phyloP scores from a whole-genome alignment of 768 basidiomycete species.

The Boletus tomentosulus region DNA sequence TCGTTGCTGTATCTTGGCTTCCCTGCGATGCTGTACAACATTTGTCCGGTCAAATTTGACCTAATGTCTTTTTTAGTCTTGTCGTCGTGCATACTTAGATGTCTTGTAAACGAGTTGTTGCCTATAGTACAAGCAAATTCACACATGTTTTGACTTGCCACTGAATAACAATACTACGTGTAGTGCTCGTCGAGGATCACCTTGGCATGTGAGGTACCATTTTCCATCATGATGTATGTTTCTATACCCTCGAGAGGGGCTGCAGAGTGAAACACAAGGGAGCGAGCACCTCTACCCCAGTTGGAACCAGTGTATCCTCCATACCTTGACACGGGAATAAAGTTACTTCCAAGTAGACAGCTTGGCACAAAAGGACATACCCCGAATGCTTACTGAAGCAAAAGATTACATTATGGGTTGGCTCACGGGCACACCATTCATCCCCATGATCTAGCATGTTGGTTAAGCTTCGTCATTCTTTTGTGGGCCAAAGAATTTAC shows the following conservation, averaged over 20 bases:
- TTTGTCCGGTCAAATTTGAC: background rate
- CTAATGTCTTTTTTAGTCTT: background rate
- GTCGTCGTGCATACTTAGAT: background rate
- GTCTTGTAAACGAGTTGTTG: background rate
- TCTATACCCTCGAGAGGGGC: constrained; percentile 44
- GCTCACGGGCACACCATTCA: constrained; percentile 74
- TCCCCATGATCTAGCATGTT: constrained; percentile 60
- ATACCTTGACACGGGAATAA: constrained; percentile 40
- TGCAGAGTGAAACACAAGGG: constrained; percentile 52
- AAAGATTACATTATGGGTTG: constrained; percentile 57
- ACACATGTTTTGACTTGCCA: background rate
- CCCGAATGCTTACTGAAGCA: constrained; percentile 79
- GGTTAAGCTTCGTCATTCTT: background rate
- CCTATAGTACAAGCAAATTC: background rate
- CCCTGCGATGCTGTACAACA: background rate
- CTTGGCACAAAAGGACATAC: constrained; percentile 28
- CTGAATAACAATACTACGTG: background rate
- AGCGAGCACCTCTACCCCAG: constrained; percentile 67
- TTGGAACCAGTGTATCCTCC: constrained; percentile 49
- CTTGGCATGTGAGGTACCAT: constrained; percentile 52
- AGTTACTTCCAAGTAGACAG: background rate
- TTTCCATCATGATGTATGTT: constrained; percentile 64
- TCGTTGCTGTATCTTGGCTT: background rate
- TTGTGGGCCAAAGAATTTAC: constrained; percentile 30
- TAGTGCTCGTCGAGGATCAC: constrained; percentile 47